These are phyloP conservation scores for Starmerella gropengiesseri DNA, from an alignment of 805 yeast species.

Conservation along the genomic window DNA sequence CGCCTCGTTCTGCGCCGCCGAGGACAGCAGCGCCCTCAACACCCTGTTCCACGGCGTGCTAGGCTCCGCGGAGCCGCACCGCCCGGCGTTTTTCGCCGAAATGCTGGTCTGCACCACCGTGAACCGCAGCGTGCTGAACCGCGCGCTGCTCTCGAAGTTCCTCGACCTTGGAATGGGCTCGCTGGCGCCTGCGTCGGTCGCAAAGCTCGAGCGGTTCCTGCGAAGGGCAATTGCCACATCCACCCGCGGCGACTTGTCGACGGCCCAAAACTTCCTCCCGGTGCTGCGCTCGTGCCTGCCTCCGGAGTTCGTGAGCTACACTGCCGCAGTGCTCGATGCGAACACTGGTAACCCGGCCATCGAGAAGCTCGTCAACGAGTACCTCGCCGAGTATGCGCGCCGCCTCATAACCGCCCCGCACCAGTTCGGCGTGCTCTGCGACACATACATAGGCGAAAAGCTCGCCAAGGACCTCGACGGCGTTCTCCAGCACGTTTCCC, in stretches of 20 bases:
- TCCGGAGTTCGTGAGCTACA: constrained; percentile 2
- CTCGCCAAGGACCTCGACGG: neutral
- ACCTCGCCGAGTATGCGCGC: neutral
- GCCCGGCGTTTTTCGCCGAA: constrained; percentile 26
- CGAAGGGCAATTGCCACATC: neutral
- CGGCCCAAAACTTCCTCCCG: neutral
- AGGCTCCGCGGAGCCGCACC: constrained; percentile 22
- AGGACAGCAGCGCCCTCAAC: constrained; percentile 26
- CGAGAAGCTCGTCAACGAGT: neutral
- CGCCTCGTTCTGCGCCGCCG: constrained; percentile 18
- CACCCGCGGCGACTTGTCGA: no score
- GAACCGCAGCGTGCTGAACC: neutral
- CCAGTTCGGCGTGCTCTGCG: constrained; percentile 9
- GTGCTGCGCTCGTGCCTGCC: constrained; percentile 8
- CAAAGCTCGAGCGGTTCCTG: constrained; percentile 14
- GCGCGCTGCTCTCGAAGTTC: constrained; percentile 6
- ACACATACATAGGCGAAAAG: constrained; percentile 7
- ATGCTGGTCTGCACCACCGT: constrained; percentile 3
- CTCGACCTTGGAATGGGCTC: constrained; percentile 10
- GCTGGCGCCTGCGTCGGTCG: neutral
- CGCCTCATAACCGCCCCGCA: constrained; percentile 10
- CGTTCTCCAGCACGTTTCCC: neutral
- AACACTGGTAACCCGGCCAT: neutral
- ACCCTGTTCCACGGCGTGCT: constrained; percentile 27
- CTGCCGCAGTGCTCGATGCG: neutral